Conservation (phyloP, 192 early-diverging fungal species). For the Coemansia sp. region DNA sequence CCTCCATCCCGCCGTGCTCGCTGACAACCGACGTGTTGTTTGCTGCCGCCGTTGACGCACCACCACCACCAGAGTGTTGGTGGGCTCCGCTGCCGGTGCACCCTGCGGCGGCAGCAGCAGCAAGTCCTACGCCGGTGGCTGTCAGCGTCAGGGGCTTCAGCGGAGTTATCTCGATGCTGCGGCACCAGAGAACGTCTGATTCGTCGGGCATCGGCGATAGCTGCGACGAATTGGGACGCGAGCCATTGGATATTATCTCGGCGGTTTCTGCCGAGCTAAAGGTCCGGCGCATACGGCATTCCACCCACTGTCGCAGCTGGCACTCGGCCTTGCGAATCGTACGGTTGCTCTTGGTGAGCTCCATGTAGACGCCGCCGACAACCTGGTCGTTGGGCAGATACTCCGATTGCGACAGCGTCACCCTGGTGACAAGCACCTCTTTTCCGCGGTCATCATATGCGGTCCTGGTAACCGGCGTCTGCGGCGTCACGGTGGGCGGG, state of each 20-base stretch:
- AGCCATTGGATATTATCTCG: slow-evolving; percentile 19
- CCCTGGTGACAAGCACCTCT: slow-evolving; percentile 37
- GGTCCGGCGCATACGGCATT: slow-evolving; percentile 49
- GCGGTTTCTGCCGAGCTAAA: slow-evolving; percentile 42
- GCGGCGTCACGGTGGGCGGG: slow-evolving; percentile 14
- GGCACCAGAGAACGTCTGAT: slow-evolving; percentile 48
- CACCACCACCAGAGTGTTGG: not conserved
- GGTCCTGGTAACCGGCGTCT: slow-evolving; percentile 24
- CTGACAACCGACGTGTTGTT: not conserved
- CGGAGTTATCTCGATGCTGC: slow-evolving; percentile 26
- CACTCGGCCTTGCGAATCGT: slow-evolving; percentile 43
- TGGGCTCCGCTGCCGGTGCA: not conserved
- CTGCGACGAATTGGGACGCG: slow-evolving; percentile 40
- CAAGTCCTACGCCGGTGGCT: slow-evolving; percentile 31
- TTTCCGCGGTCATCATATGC: slow-evolving; percentile 43
- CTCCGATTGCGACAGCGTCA: slow-evolving; percentile 45
- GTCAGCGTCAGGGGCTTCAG: slow-evolving; percentile 34
- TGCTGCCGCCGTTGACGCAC: slow-evolving; percentile 1
- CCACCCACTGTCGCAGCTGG: slow-evolving; percentile 46
- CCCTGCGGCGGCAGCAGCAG: slow-evolving; percentile 22
- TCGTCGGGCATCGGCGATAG: slow-evolving; percentile 34
- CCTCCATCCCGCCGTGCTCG: not conserved
- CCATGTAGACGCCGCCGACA: slow-evolving; percentile 47
- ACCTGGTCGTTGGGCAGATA: slow-evolving; percentile 49
- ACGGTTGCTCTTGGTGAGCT: slow-evolving; percentile 33